Percentiles rank a stretch among this genome's conserved stretches.
These are phyloP conservation scores for Leccinum imitatum DNA, from an alignment of 768 basidiomycete species.

Conservation along the genomic window DNA sequence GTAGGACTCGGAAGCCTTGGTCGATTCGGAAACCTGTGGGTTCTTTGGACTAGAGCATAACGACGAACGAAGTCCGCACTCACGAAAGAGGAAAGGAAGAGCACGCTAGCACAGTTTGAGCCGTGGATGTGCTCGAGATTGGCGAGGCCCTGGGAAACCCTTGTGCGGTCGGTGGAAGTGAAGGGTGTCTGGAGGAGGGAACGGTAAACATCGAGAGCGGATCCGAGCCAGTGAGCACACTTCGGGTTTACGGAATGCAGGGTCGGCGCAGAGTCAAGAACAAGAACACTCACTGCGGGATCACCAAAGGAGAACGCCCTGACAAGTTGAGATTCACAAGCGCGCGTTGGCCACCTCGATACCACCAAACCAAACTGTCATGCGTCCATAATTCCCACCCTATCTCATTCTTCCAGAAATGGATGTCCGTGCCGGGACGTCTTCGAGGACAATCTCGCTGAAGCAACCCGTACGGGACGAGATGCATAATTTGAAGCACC, in stretches of 20 bases:
- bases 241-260: conserved; percentile 27
- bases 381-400: no score
- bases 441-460: no score
- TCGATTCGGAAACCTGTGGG: conserved; percentile 9
- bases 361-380: conserved; percentile 50
- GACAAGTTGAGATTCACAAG: conserved; percentile 89
- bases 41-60: conserved; percentile 12
- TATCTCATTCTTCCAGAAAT: no score
- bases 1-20: conserved; percentile 47
- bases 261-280: conserved; percentile 7
- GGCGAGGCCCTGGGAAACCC: conserved; percentile 19
- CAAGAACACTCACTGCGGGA: conserved; percentile 53
- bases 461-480: no score
- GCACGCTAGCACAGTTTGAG: conserved; percentile 58
- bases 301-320: conserved; percentile 83
- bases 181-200: conserved; percentile 30
- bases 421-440: no score
- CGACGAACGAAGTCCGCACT: conserved; percentile 10
- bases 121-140: conserved; percentile 45
- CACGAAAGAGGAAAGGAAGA: conserved; percentile 13
- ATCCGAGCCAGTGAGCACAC: conserved; percentile 47
- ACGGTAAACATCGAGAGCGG: conserved; percentile 32
- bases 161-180: conserved; percentile 7
- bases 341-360: conserved; percentile 89
- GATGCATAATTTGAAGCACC: no score